Evolutionary conservation across 495 filamentous ascomycete species (phyloP), one percentile per base, ranked within the genome.

Genomic region (Terfezia boudieri): DNA sequence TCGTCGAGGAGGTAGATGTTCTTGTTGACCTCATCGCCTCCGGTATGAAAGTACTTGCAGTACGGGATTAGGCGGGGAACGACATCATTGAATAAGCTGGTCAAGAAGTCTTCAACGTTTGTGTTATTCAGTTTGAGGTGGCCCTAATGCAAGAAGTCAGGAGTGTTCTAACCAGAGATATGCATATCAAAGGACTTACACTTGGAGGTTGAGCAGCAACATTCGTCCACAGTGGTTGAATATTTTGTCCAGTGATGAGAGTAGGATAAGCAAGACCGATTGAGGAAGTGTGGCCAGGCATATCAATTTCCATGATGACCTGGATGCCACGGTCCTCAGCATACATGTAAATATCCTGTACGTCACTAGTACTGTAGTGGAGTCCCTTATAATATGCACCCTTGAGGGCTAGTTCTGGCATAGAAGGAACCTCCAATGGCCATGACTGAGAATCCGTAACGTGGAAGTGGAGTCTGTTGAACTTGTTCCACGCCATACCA

Each of bases 381-480:
- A 78, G 67, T 49, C 71, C 73, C 0, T 68, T 67, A 35, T 67
- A 67, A 57, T 88, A 87, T 2, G 81, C 79, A 49, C 85, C 85
- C 62, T 81, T 76, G 22, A 70, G 56, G 12, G 84, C 70, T 8
- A 90, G 72, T 55, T 78, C 72, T 9, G 85, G 84, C 54, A 89
- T 63, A 7, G 79, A 61, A 2, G 82, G 81, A 55, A 89, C 81
- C 57, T 81, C 80, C 32, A 90, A 69, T 3, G 84, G 85, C 84
- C 84, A 90, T 8, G 82, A 82, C 63, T 90, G 84, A 22, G 82
- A 76, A 62, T 90, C 84, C 0, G 84, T 87, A 48, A 79, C 73
- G 67, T 90, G 84, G 23, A 87, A 64, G 66, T 89, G 84, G 46
- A 87, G 69, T 8, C 76, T 70, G 65, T 88, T 88, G 67, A 90